Conservation (phyloP, 164 flowering plant species). For the Vitis labrusca region DNA sequence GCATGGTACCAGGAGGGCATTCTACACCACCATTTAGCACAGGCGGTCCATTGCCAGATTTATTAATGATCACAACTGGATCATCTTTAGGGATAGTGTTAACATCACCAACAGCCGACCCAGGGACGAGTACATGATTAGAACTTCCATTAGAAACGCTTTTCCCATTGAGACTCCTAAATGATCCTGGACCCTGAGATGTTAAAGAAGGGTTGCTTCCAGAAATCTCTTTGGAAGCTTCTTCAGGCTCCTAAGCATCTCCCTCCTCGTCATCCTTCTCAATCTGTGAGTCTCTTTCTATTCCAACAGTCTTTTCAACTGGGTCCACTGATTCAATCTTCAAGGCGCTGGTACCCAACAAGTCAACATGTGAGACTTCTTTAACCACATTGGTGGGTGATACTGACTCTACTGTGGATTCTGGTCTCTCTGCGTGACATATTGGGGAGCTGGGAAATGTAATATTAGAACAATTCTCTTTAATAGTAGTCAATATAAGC, state of each 20-base stretch:
- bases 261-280: constrained; percentile 57
- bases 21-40: not conserved
- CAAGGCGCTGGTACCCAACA: constrained; percentile 16
- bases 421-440: constrained; percentile 27
- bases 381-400: constrained; percentile 19
- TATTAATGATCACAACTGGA: constrained; percentile 3
- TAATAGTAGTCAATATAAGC: constrained; percentile 24
- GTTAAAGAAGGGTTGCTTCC: constrained; percentile 38
- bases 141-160: constrained; percentile 27
- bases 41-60: not conserved
- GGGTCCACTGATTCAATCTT: constrained; percentile 30
- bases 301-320: constrained; percentile 36
- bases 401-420: constrained; percentile 16
- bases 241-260: constrained; percentile 67
- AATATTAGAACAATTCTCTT: constrained; percentile 26
- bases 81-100: not conserved
- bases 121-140: not conserved
- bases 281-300: constrained; percentile 35
- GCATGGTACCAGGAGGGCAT: not conserved
- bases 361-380: constrained; percentile 31
- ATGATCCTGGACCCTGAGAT: constrained; percentile 80
- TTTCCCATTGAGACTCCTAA: constrained; percentile 74
- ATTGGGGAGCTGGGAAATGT: constrained; percentile 16
- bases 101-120: constrained; percentile 1
- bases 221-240: constrained; percentile 36